These are phyloP conservation scores for Amesomyces nigricolor DNA, from an alignment of 2,329 filamentous ascomycete species.

Conservation along the genomic window DNA sequence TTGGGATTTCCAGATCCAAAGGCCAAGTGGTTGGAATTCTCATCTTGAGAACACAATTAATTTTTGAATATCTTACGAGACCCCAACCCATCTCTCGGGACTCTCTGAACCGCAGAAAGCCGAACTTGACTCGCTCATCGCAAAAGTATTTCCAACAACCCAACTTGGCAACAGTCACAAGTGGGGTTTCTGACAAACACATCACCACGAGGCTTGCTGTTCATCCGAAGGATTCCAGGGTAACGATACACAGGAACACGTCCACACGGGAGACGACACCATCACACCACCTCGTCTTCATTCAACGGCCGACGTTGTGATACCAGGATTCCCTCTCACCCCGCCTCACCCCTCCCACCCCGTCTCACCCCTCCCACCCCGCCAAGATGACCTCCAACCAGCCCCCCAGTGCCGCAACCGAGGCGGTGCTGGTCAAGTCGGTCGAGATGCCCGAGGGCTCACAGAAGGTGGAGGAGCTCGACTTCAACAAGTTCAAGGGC, in stretches of 20 bases:
- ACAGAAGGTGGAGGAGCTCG: slow-evolving; percentile 81
- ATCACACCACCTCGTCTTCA: too few species aligned
- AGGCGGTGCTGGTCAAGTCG: slow-evolving; percentile 81
- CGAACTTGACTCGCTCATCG: too few species aligned
- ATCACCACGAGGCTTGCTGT: neutral
- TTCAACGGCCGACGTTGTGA: too few species aligned
- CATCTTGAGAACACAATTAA: too few species aligned
- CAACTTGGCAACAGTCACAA: too few species aligned
- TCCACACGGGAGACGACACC: neutral
- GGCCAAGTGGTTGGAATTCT: too few species aligned
- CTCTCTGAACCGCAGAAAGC: too few species aligned
- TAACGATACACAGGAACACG: neutral
- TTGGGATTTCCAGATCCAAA: too few species aligned
- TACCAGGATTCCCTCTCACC: neutral
- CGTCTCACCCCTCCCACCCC: neutral
- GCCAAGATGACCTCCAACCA: slow-evolving; percentile 34
- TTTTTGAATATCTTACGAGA: too few species aligned
- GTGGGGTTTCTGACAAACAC: neutral
- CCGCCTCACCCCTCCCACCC: neutral
- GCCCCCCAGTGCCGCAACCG: slow-evolving; percentile 59
- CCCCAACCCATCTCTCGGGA: too few species aligned
- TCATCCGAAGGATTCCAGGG: too few species aligned
- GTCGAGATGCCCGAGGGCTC: slow-evolving; percentile 72
- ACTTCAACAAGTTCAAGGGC: slow-evolving; percentile 77
- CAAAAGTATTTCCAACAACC: too few species aligned